phyloP scores from a whole-genome alignment of 768 basidiomycete species.

The Tulasnella calospora region DNA sequence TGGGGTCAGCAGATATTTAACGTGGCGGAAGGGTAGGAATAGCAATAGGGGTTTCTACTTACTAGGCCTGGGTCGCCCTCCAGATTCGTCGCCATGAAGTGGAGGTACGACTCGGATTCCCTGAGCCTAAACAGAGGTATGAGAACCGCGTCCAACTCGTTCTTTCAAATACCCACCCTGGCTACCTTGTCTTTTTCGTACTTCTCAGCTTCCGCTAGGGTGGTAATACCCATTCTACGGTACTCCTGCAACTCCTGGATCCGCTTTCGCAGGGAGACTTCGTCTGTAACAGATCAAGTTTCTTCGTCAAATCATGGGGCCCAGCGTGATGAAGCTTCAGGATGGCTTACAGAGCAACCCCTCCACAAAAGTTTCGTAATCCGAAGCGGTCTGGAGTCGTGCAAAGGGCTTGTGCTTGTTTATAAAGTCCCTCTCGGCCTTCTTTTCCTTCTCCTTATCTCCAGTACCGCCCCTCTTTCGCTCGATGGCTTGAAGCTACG shows the following conservation, averaged over 20 bases:
- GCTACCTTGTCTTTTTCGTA: constrained; percentile 72
- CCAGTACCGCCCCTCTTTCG: constrained; percentile 61
- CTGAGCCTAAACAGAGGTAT: not conserved
- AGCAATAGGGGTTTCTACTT: not conserved
- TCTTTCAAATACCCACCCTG: constrained; percentile 49
- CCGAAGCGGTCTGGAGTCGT: constrained; percentile 81
- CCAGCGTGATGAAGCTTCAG: not conserved
- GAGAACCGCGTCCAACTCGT: not conserved
- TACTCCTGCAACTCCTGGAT: constrained; percentile 91
- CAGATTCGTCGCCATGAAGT: not conserved
- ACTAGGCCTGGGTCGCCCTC: not conserved
- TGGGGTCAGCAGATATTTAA: not conserved
- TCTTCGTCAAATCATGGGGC: not conserved
- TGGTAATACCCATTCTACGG: constrained; percentile 77
- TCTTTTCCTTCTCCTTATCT: constrained; percentile 37
- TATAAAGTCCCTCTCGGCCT: constrained; percentile 87
- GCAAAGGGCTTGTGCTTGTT: constrained; percentile 88
- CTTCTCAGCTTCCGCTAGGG: constrained; percentile 83
- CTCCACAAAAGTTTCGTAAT: constrained; percentile 81
- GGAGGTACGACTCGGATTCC: constrained; percentile 2
- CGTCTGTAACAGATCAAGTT: constrained; percentile 51
- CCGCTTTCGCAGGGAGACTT: constrained; percentile 76
- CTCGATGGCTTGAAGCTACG: constrained; percentile 82
- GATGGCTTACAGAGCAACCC: constrained; percentile 77
- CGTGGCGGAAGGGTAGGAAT: not conserved